Base-by-base conservation (phyloP, 2,329 filamentous ascomycete genomes). In the Aspergillus pseudoglaucus region DNA sequence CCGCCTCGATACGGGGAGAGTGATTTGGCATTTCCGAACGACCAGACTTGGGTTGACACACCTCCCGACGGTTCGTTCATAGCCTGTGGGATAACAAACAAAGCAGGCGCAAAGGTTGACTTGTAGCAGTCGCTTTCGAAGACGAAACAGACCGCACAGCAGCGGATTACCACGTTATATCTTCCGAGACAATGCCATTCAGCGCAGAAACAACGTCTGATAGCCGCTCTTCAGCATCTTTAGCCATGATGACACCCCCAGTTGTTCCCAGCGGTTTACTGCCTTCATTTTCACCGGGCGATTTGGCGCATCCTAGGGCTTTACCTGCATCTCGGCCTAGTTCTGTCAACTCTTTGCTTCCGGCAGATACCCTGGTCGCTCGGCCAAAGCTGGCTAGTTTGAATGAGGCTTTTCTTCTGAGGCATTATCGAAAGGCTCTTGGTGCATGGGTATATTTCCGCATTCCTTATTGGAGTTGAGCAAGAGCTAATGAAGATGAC, bases 91-190 rank as follows among this genome's bases (percentile, higher is more conserved):
- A 30, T 4, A 12, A 30, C 4, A 30, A 30, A 12, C 9, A 30
- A 27, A 12, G 4, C 22, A 22, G 22, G 22, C 22, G 22, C 22
- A 5, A 6, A 22, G 18, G 33, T 50, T 51, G 42, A 47, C 23
- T 20, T 42, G 30, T 27, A 40, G 4, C 47, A 67, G 64, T 64
- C 43, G 54, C 60, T 8, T 67, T 67, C 50, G 63, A 66, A 51
- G 64, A 67, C 52, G 64, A 67, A 47, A 67, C 63, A 38, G 59
- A 63, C 27, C 62, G 62, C 47, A 67, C 62, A 10, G 64, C 64
- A 22, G 56, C 63, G 12, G 64, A 66, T 47, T 67, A 67, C 46
- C 55, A 61, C 44, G 59, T 67, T 43, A 50, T 67, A 20, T 48
- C 59, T 3, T 46, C 56, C 12, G 54, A 41, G 22, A 46, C 47